Evolutionary conservation across 257 asterid species (phyloP).

Genomic region (Craterostigma plantagineum): DNA sequence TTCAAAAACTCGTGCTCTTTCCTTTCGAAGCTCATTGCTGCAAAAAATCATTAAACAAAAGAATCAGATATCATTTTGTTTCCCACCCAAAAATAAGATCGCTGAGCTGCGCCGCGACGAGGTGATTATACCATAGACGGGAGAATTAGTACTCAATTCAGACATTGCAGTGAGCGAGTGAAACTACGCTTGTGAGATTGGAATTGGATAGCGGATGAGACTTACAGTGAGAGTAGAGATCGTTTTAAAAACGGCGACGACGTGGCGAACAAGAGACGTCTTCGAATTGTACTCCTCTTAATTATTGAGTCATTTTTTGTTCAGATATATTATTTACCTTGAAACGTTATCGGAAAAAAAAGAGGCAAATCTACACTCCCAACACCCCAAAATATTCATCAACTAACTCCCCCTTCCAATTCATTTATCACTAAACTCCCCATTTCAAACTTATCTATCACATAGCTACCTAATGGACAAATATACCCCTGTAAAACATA

Average conservation of each 20-base stretch:
- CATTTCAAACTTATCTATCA: too few relatives aligned
- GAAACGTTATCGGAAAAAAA: too few relatives aligned
- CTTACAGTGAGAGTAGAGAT: conserved; percentile 15
- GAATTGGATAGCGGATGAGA: conserved; percentile 4
- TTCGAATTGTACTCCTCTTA: conserved; percentile 10
- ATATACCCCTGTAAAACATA: too few relatives aligned
- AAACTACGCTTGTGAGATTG: not conserved
- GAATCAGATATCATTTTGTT: too few relatives aligned
- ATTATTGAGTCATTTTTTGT: too few relatives aligned
- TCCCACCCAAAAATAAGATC: not conserved
- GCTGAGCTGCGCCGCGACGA: not conserved
- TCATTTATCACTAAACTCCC: too few relatives aligned
- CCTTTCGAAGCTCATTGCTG: conserved; percentile 49
- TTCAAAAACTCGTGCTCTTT: conserved; percentile 11
- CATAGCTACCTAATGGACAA: too few relatives aligned
- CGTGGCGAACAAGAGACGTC: conserved; percentile 26
- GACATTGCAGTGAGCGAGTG: conserved; percentile 15
- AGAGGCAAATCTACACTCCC: too few relatives aligned
- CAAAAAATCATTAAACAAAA: conserved; percentile 8
- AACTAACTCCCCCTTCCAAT: too few relatives aligned
- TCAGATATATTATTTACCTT: too few relatives aligned
- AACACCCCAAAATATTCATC: too few relatives aligned
- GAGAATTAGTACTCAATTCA: conserved; percentile 41
- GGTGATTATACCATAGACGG: conserved; percentile 27
- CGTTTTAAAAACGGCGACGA: conserved; percentile 12